Evolutionary conservation across 2,329 filamentous ascomycete genomes (phyloP).

Genomic region (Chaetomium olivaceum): DNA sequence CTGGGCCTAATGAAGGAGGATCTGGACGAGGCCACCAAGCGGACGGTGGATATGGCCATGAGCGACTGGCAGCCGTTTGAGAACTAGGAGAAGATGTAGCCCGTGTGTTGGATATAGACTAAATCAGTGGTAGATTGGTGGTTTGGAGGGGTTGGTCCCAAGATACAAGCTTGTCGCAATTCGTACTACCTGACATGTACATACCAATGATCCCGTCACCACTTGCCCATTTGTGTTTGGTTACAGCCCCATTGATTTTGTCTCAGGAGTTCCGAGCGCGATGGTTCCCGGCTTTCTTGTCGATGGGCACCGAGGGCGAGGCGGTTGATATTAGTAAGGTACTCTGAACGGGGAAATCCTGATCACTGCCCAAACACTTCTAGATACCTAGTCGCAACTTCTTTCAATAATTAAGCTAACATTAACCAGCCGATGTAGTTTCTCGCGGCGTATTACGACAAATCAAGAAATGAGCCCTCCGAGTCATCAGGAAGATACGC

Average conservation of each 20-base stretch:
- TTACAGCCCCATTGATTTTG: not conserved
- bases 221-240: not conserved
- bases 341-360: too few relatives aligned
- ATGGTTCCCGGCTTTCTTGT: not conserved
- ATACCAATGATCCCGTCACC: not conserved
- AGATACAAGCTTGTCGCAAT: too few relatives aligned
- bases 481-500: constrained; percentile 5
- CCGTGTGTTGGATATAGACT: not conserved
- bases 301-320: too few relatives aligned
- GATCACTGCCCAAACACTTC: too few relatives aligned
- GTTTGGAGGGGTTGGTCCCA: too few relatives aligned
- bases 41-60: constrained; percentile 47
- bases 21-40: constrained; percentile 56
- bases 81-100: not conserved
- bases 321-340: too few relatives aligned
- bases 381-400: too few relatives aligned
- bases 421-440: too few relatives aligned
- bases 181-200: too few relatives aligned
- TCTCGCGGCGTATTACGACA: too few relatives aligned
- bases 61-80: constrained; percentile 4
- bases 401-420: too few relatives aligned
- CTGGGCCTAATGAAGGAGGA: constrained; percentile 61
- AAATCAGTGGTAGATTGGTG: too few relatives aligned
- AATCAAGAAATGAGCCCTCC: not conserved
- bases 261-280: not conserved